Conservation (phyloP, 2,329 filamentous ascomycete species). For the Pseudophaeomoniella oleicola region DNA sequence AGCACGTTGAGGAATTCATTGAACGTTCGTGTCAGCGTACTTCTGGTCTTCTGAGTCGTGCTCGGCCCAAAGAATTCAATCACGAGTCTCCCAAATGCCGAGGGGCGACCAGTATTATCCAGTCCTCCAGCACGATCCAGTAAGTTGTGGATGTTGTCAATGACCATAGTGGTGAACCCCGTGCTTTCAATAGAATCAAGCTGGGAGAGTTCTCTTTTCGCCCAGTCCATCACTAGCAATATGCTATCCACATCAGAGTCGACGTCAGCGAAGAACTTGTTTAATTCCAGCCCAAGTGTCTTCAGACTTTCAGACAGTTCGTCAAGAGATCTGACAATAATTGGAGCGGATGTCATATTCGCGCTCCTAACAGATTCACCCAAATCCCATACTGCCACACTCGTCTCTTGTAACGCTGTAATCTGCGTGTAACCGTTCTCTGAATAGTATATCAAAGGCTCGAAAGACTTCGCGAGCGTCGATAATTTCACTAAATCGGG, state of each 20-base stretch:
- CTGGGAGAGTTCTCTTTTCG: constrained; percentile 63
- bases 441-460: constrained; percentile 88
- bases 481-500: constrained; percentile 86
- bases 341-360: constrained; percentile 78
- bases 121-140: constrained; percentile 41
- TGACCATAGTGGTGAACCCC: constrained; percentile 48
- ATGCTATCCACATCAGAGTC: constrained; percentile 89
- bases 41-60: constrained; percentile 63
- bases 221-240: constrained; percentile 93
- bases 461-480: constrained; percentile 76
- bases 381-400: constrained; percentile 87
- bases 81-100: constrained; percentile 52
- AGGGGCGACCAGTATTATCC: constrained; percentile 36
- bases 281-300: constrained; percentile 69
- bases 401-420: constrained; percentile 75
- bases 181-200: constrained; percentile 17
- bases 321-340: constrained; percentile 76
- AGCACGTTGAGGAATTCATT: constrained; percentile 74
- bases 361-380: constrained; percentile 78
- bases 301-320: constrained; percentile 75
- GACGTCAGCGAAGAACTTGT: constrained; percentile 83
- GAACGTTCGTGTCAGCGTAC: constrained; percentile 73
- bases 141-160: constrained; percentile 70
- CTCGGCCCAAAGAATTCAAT: constrained; percentile 67
- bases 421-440: constrained; percentile 80